Evolutionary conservation across 441 rosid species (phyloP), one percentile per base, ranked within the genome.

Genomic region (Cnidoscolus chayamansa): DNA sequence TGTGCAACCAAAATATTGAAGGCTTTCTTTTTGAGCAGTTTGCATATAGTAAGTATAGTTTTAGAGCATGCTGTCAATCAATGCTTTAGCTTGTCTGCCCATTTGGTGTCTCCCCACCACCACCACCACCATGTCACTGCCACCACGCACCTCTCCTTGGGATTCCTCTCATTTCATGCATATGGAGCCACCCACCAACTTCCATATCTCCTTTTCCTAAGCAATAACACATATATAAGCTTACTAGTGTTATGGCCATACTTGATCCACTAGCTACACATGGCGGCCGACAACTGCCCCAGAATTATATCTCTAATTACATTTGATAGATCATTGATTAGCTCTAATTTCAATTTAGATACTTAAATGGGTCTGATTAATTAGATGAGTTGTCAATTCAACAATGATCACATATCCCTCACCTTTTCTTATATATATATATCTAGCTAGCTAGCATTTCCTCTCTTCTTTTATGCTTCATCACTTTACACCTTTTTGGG

Each of bases 301-400:
- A 17, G 0, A 40, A 40, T 68, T 0, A 40, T n/a, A 5, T 56
- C 9, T 1, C 10, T 35, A 20, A 35, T 2, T 13, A 12, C 10
- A 49, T 40, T 40, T 40, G 0, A 6, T 40, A 40, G 45, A 40
- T 40, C 7, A 40, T 40, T 40, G 6, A 40, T 40, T 40, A 40
- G 6, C 45, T 40, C 45, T 47, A 49, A 45, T 1, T 50, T 9
- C 57, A 15, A 8, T n/a, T n/a, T 3, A n/a, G n/a, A 10, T 68
- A 37, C 32, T 40, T 20, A 19, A 11, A 68, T 68, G 35, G 12
- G 3, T 55, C 35, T 58, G n/a, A 9, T 16, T 12, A 31, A 32
- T 20, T 12, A 31, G 35, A 70, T 10, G 74, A 63, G 60, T 63
- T 15, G 66, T 74, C 74, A 31, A 72, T 75, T 68, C 31, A 63